Evolutionary conservation across 2,329 filamentous ascomycete genomes (phyloP).

Genomic region (Zarea fungicola): DNA sequence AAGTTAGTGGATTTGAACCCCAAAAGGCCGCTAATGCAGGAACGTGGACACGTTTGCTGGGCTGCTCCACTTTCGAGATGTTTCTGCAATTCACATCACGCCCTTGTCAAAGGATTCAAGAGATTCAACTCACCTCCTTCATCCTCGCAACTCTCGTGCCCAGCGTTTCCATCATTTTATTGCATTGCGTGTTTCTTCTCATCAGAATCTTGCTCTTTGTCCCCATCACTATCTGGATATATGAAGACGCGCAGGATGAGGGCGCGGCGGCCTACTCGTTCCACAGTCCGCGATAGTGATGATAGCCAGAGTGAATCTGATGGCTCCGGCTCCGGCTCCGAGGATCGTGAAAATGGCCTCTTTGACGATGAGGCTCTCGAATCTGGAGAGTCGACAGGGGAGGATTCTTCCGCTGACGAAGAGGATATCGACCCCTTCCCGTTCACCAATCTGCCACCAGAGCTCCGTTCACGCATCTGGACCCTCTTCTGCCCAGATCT

Average conservation of each 20-base stretch:
- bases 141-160: too few species aligned
- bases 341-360: background rate
- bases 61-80: slow-evolving; percentile 2
- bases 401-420: slow-evolving; percentile 1
- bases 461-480: slow-evolving; percentile 31
- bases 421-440: slow-evolving; percentile 18
- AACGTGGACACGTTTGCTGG: too few species aligned
- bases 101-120: background rate
- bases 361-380: slow-evolving; percentile 11
- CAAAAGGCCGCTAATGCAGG: background rate
- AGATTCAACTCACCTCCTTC: background rate
- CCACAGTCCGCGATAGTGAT: slow-evolving; percentile 5
- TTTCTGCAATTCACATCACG: slow-evolving; percentile 2
- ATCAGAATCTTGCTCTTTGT: too few species aligned
- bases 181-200: background rate
- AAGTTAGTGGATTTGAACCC: too few species aligned
- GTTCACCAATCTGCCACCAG: slow-evolving; percentile 27
- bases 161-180: background rate
- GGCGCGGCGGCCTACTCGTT: background rate
- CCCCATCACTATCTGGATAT: background rate
- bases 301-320: slow-evolving; percentile 4
- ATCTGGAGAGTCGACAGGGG: slow-evolving; percentile 1
- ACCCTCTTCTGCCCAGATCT: slow-evolving; percentile 27
- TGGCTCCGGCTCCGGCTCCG: too few species aligned
- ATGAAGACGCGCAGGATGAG: slow-evolving; percentile 7